Base-by-base conservation (phyloP, 768 basidiomycete species). In the Agaricus bisporus region DNA sequence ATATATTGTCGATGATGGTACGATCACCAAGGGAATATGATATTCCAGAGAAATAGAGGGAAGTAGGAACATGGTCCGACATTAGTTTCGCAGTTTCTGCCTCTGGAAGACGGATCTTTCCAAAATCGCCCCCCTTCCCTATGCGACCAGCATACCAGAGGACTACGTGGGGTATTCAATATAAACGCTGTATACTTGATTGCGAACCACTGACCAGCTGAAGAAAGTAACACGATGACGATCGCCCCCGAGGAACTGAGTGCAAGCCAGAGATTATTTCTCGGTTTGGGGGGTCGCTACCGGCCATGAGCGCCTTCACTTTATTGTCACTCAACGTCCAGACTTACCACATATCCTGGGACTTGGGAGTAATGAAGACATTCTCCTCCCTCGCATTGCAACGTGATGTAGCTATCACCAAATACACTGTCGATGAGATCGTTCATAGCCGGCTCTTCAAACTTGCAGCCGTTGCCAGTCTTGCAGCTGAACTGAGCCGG, bases 401-500 rank as follows among this genome's bases (percentile, higher is more conserved):
- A 76, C 2, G 91, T 88, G 63, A 99, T 99, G 63, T 84, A 89
- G 1, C 73, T 76, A 65, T 99, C 97, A 1, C 91, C 97, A 59
- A 99, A 98, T 60, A 99, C 85, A 57, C 87, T 85, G 63, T 87
- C 82, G 69, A 99, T 98, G 49, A 99, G 79, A 29, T 85, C 77
- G 63, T 99, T 97, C 97, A 99, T 98, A 0, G 89, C 93, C 0
- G 92, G 91, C 62, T 99, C 97, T 66, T 95, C 88, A 61, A 99
- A 99, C 56, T 76, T 81, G 70, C 95, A 98, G 7, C 85, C 89
- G 44, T 76, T 67, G 14, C 83, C 86, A 1, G 77, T 66, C 54
- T 71, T 73, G 72, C 95, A 95, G 58, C 78, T 85, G 68, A 99
- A 98, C 9, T 74, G 72, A 0, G 89, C 97, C 0, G 97, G 97